phyloP scores from a whole-genome alignment of 2,329 filamentous ascomycete genomes.

The Malbranchea zuffiana region DNA sequence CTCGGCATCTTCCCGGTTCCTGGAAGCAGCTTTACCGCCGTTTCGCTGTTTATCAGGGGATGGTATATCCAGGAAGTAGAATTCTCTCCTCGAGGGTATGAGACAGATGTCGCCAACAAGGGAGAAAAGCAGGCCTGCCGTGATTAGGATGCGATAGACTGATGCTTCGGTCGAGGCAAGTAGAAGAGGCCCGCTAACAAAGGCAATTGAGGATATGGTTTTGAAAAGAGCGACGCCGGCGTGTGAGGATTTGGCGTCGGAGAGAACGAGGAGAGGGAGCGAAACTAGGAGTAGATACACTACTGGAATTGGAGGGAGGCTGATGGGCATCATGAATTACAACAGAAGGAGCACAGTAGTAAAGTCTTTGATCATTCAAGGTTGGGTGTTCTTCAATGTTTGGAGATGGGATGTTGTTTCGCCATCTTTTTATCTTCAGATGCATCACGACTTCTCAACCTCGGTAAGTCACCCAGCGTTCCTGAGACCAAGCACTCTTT shows the following conservation, averaged over 20 bases:
- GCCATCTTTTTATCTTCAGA: no score
- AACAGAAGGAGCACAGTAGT: no score
- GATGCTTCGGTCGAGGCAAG: conserved; percentile 13
- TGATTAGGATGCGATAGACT: conserved; percentile 17
- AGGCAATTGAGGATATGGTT: conserved; percentile 22
- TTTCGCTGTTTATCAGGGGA: background rate
- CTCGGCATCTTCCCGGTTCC: background rate
- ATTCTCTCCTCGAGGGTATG: conserved; percentile 20
- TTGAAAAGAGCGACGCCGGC: conserved; percentile 22
- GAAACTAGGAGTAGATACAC: conserved; percentile 18
- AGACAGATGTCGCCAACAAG: conserved; percentile 20
- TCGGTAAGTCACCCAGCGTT: conserved; percentile 9
- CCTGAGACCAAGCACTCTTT: no score
- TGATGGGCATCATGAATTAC: conserved; percentile 9
- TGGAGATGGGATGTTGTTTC: no score
- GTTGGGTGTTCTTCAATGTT: no score
- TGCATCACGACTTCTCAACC: background rate
- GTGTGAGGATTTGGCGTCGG: conserved; percentile 19
- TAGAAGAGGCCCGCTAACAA: conserved; percentile 19
- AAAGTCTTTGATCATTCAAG: no score
- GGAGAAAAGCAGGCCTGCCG: conserved; percentile 20
- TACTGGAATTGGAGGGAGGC: conserved; percentile 17
- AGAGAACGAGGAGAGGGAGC: conserved; percentile 20
- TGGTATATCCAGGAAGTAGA: conserved; percentile 9
- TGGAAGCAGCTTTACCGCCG: background rate